Base-by-base conservation (phyloP, 2,329 filamentous ascomycete species). In the Neophaeococcomyces mojaviensis region DNA sequence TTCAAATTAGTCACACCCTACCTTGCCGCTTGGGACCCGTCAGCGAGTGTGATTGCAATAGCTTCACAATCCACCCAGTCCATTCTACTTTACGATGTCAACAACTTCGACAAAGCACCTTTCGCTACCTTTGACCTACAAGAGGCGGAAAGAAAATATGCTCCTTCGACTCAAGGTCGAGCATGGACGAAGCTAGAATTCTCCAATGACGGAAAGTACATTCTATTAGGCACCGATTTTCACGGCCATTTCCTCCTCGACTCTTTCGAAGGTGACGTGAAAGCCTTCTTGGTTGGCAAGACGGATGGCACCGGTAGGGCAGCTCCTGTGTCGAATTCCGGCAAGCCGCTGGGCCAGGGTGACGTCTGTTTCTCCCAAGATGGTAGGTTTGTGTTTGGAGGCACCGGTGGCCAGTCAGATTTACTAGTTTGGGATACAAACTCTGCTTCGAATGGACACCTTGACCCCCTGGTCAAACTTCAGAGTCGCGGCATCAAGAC, bases 151-250 rank as follows among this genome's bases (percentile, higher is more conserved):
- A 80, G 84, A 55, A 61, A 66, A 57, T 73, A 64, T 50, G 76
- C 64, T 32, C 68, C 65, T 39, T 72, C 68, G 36, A 73, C 67
- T 39, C 71, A 68, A 22, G 68, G 68, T 30, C 60, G 67, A 36
- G 65, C 63, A 55, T 98, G 92, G 92, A 92, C 86, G 1, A 88
- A 85, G 56, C 74, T 98, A 34, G 88, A 95, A 58, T 97, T 98
- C 62, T 92, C 87, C 48, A 98, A 98, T 59, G 92, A 98, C 59
- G 92, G 92, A 15, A 94, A 94, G 60, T 79, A 79, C 49, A 68
- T 98, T 39, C 74, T 98, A 4, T 65, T 98, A 15, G 86, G 86
- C 12, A 97, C 90, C 2, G 86, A 83, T 39, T 87, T 86, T 5
- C 76, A 76, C 42, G 88, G 88, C 0, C 92, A 98, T 64, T 94